Percentiles rank a stretch among this genome's conserved stretches.
Evolutionary conservation across 768 basidiomycete species (phyloP).

Genomic region (Leucogyrophana mollusca): DNA sequence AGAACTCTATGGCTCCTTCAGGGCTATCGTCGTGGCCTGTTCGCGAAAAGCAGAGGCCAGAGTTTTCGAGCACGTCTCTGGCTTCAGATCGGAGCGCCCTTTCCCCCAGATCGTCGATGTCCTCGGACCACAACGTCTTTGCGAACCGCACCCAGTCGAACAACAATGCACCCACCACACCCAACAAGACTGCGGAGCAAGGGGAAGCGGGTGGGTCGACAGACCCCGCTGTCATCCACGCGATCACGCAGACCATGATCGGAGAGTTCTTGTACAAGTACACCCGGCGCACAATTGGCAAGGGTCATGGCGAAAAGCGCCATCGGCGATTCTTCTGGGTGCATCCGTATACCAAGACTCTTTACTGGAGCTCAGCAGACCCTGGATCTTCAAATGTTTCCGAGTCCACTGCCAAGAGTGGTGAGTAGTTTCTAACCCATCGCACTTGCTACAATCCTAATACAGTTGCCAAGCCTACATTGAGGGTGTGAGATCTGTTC

Average conservation of each 20-base stretch:
- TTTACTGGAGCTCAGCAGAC: slow-evolving; percentile 96
- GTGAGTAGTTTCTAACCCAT: slow-evolving; percentile 49
- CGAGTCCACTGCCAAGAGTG: slow-evolving; percentile 95
- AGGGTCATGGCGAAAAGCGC: slow-evolving; percentile 84
- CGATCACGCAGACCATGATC: slow-evolving; percentile 99
- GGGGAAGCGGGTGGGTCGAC: slow-evolving; percentile 50
- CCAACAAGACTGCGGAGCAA: slow-evolving; percentile 34
- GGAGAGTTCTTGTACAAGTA: slow-evolving; percentile 99
- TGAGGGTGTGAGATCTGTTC: slow-evolving; percentile 85
- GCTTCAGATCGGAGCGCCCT: slow-evolving; percentile 64
- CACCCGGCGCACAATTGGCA: slow-evolving; percentile 84
- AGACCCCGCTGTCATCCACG: slow-evolving; percentile 89
- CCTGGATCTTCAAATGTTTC: slow-evolving; percentile 86
- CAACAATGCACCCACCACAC: slow-evolving; percentile 40
- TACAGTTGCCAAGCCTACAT: slow-evolving; percentile 69
- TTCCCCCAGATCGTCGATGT: slow-evolving; percentile 80
- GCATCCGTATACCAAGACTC: slow-evolving; percentile 97
- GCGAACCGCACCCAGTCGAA: slow-evolving; percentile 35
- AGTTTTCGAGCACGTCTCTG: slow-evolving; percentile 69
- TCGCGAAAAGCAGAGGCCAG: slow-evolving; percentile 52
- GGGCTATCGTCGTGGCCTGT: slow-evolving; percentile 49
- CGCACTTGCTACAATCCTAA: slow-evolving; percentile 10
- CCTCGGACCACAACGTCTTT: slow-evolving; percentile 68
- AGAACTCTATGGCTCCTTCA: slow-evolving; percentile 39
- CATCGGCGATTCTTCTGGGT: slow-evolving; percentile 99